Base-by-base conservation (phyloP, 75 land plant species). In the Pinus taeda region DNA sequence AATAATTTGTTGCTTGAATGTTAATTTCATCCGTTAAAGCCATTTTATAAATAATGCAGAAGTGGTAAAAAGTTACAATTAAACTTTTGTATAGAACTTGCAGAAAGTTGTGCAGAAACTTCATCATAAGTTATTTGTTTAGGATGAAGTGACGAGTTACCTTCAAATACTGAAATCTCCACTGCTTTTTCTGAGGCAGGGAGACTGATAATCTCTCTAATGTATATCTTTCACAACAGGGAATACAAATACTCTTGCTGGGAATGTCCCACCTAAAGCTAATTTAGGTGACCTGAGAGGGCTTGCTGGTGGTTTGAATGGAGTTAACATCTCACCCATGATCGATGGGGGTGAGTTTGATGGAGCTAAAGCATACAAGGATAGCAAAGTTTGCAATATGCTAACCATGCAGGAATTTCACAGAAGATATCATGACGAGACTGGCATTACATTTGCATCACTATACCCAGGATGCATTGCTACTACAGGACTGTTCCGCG, bases 381-480 rank as follows among this genome's bases (percentile, higher is more conserved):
- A 97, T 84, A 97, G 99, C 90, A 97, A 97, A 81, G 99, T 97
- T n/a, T 97, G 99, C 88, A 97, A 97, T 85, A 97, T 97, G 99
- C 85, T 97, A 57, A 97, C 90, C 8, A 97, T 97, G 99, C 99
- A 97, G 80, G 98, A 97, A 83, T 87, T 97, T 78, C 99, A 97
- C 90, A 73, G 91, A 73, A 84, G 99, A 1, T 97, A 77, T 84
- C 98, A 97, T 71, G 96, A 95, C 80, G 90, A 97, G 15, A 92
- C 99, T 0, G 99, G 98, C 7, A 83, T 97, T 76, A 82, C 93
- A 36, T 97, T 97, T 74, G 86, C 98, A 8, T 97, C 99, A 60
- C 89, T 97, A 20, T 97, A 97, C 82, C 99, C 99, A 1, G 99
- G 99, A 21, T 97, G 99, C 91, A 97, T 97, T 71, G 99, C 99